Evolutionary conservation across 306 rosid species (phyloP).

Genomic region (Abrus precatorius): DNA sequence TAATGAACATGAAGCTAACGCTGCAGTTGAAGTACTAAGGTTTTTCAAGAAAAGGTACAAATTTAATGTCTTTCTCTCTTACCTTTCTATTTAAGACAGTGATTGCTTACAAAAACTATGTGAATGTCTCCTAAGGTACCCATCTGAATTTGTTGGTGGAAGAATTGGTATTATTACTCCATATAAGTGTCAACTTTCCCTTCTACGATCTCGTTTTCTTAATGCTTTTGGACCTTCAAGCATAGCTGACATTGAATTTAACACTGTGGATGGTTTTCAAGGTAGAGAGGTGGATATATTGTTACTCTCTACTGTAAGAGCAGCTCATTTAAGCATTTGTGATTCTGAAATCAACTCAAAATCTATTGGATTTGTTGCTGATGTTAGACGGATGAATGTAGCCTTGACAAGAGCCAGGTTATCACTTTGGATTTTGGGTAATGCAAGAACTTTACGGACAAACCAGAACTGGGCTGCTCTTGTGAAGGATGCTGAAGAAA

Average conservation of each 20-base stretch:
- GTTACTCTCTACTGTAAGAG: constrained; percentile 95
- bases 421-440: constrained; percentile 95
- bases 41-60: constrained; percentile 77
- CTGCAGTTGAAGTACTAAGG: constrained; percentile 81
- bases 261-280: constrained; percentile 98
- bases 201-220: constrained; percentile 80
- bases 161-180: constrained; percentile 95
- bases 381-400: constrained; percentile 98
- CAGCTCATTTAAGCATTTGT: constrained; percentile 56
- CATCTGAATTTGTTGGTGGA: constrained; percentile 78
- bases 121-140: constrained; percentile 65
- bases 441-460: constrained; percentile 84
- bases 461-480: constrained; percentile 91
- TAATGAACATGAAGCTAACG: constrained; percentile 92
- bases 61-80: constrained; percentile 23
- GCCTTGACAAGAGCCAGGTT: constrained; percentile 93
- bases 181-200: constrained; percentile 85
- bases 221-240: constrained; percentile 80
- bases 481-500: constrained; percentile 80
- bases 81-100: constrained; percentile 15
- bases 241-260: constrained; percentile 73
- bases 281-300: constrained; percentile 97
- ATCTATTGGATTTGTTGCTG: constrained; percentile 95
- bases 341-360: constrained; percentile 63
- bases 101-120: constrained; percentile 43